Percentiles rank a stretch among this genome's conserved stretches.
phyloP scores from a whole-genome alignment of 2,329 filamentous ascomycete genomes.

The Fusarium veterinarium region DNA sequence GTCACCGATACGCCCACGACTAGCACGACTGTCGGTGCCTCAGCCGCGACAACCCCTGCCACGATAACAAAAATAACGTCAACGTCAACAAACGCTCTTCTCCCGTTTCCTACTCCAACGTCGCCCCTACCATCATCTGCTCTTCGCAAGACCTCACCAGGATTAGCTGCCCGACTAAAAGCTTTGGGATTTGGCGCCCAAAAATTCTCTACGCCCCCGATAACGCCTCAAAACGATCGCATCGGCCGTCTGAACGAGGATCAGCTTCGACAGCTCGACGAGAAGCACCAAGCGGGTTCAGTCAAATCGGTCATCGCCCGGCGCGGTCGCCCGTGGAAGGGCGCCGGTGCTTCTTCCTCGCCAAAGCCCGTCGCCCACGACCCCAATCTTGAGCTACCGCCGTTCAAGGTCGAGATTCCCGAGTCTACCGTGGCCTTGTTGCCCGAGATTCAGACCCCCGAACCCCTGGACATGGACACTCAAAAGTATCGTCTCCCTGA shows the following conservation, averaged over 20 bases:
- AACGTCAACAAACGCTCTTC: slow-evolving; percentile 41
- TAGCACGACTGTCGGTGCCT: slow-evolving; percentile 36
- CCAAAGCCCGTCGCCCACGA: slow-evolving; percentile 43
- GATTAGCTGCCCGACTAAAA: slow-evolving; percentile 72
- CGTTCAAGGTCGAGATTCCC: slow-evolving; percentile 47
- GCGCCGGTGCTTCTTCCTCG: slow-evolving; percentile 59
- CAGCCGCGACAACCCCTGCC: slow-evolving; percentile 32
- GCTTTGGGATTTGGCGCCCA: slow-evolving; percentile 69
- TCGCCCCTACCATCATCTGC: slow-evolving; percentile 46
- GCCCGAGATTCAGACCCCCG: slow-evolving; percentile 63
- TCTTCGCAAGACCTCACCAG: slow-evolving; percentile 70
- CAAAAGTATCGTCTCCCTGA: slow-evolving; percentile 81
- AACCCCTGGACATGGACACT: slow-evolving; percentile 73
- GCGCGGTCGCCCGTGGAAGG: slow-evolving; percentile 79
- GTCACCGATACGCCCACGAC: slow-evolving; percentile 20
- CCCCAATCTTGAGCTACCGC: slow-evolving; percentile 36
- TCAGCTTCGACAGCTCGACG: slow-evolving; percentile 76
- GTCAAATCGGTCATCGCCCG: slow-evolving; percentile 65
- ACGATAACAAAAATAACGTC: slow-evolving; percentile 39
- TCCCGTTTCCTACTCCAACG: slow-evolving; percentile 34
- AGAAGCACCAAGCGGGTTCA: slow-evolving; percentile 70
- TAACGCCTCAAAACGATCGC: slow-evolving; percentile 53
- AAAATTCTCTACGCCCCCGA: slow-evolving; percentile 50
- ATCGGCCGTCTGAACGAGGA: slow-evolving; percentile 77
- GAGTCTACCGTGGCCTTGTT: slow-evolving; percentile 51